Evolutionary conservation across 2,329 filamentous ascomycete genomes (phyloP).

Genomic region (Exophiala aquamarina): DNA sequence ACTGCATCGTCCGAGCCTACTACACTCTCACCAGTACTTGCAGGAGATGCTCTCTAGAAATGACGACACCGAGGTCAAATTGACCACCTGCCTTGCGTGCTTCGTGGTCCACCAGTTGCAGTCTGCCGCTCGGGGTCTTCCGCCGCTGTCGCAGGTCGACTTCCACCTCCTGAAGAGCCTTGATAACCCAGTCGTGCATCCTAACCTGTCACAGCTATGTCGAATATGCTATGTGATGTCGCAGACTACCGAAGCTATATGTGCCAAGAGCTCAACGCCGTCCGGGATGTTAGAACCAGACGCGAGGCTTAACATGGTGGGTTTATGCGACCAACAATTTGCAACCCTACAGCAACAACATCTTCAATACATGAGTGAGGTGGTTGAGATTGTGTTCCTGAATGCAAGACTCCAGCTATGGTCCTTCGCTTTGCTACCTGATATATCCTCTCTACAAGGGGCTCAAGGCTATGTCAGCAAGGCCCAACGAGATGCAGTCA

Average conservation of each 20-base stretch:
- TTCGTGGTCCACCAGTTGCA: constrained; percentile 20
- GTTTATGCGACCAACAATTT: constrained; percentile 2
- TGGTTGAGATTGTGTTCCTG: constrained; percentile 8
- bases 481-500: constrained; percentile 5
- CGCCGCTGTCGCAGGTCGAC: constrained; percentile 3
- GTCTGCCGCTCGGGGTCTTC: constrained; percentile 1
- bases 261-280: constrained; percentile 3
- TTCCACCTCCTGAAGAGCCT: constrained; percentile 6
- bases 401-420: constrained; percentile 6
- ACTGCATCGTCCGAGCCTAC: constrained; percentile 23
- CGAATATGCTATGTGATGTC: constrained; percentile 3
- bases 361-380: constrained; percentile 3
- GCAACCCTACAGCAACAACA: not conserved
- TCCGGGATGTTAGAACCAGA: constrained; percentile 9
- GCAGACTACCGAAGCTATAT: constrained; percentile 6
- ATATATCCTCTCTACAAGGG: constrained; percentile 2
- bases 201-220: constrained; percentile 3
- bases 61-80: constrained; percentile 14
- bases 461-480: not conserved
- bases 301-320: not conserved
- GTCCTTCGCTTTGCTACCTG: constrained; percentile 8
- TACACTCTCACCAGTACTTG: constrained; percentile 22
- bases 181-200: not conserved
- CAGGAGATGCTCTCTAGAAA: constrained; percentile 16
- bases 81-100: constrained; percentile 26